Evolutionary conservation across 148 eudicot species (phyloP), one percentile per base, ranked within the genome.

Genomic region (Diospyros lotus): DNA sequence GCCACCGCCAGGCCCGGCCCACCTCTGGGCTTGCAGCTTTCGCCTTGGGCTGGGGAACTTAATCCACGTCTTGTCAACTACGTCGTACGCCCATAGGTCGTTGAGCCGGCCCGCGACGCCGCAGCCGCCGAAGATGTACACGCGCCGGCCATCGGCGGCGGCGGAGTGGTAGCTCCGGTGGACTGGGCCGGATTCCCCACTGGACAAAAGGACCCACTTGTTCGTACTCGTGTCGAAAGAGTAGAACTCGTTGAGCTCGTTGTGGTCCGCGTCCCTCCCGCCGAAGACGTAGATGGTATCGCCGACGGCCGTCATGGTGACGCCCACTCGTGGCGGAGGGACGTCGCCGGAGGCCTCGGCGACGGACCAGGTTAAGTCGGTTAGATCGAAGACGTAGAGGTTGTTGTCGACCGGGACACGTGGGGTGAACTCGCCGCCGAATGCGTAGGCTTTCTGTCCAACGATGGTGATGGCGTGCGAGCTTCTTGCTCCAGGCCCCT

Each of bases 281-380:
- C 98, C 98, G 71, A 92, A 94, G 8, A 92, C 93, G 59, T 92
- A 94, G 46, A 94, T 86, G 73, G 81, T 83, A 44, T 76, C 87
- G 2, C 84, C 89, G 6, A 89, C 82, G 4, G 98, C 76, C 3
- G 91, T 89, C 98, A 94, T 94, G 9, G 92, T 81, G 77, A 94
- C 98, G 5, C 98, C 98, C 5, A 94, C 90, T 12, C 98, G 92
- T 5, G 98, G 96, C 0, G 97, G 98, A 46, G 98, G 98, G 67
- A 84, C 14, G 5, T 92, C 93, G 2, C 98, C 98, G 0, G 80
- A 79, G 46, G 83, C 89, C n/a, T 84, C 87, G 0, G 86, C 78
- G 48, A 87, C 80, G 0, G 92, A 92, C 98, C 97, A 94, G 69
- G 97, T 86, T 65, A 77, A 86, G 58, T 80, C 78, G 18, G 79